These are phyloP conservation scores for Zanthoxylum bungeanum DNA, from an alignment of 345 rosid genomes.

Conservation along the genomic window DNA sequence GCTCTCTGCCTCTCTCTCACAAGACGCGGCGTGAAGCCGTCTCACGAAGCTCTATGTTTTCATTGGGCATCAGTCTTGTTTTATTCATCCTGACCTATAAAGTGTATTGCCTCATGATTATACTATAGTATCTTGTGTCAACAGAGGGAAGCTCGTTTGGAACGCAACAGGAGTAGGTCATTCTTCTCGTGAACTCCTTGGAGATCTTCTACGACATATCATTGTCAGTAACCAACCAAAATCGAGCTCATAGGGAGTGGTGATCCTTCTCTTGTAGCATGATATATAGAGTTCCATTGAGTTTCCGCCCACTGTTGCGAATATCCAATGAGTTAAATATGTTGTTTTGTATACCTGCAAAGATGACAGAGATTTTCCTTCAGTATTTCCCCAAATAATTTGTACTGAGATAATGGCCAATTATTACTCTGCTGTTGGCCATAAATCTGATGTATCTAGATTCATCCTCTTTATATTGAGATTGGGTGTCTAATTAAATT, in stretches of 20 bases:
- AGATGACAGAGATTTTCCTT: too few relatives aligned
- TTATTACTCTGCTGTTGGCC: neutral
- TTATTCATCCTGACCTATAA: too few relatives aligned
- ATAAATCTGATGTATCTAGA: too few relatives aligned
- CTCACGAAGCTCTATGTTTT: too few relatives aligned
- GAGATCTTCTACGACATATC: conserved; percentile 6
- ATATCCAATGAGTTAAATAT: neutral
- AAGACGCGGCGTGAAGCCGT: too few relatives aligned
- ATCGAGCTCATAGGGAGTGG: conserved; percentile 1
- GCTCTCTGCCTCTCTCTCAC: too few relatives aligned
- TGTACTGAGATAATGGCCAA: neutral
- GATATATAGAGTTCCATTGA: neutral
- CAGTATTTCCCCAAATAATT: neutral
- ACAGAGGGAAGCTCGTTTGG: conserved; percentile 95
- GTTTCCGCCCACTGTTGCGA: neutral
- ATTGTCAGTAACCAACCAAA: neutral
- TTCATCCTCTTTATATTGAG: too few relatives aligned
- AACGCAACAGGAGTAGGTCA: conserved; percentile 75
- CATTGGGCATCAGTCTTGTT: neutral
- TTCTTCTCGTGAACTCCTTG: conserved; percentile 57
- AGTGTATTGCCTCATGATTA: too few relatives aligned
- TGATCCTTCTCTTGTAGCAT: neutral
- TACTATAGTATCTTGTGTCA: conserved; percentile 2
- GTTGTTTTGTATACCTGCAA: neutral
- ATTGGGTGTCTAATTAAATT: too few relatives aligned